Evolutionary conservation across 768 basidiomycete genomes (phyloP), one percentile per base, ranked within the genome.

Genomic region (Tylopilus sp.): DNA sequence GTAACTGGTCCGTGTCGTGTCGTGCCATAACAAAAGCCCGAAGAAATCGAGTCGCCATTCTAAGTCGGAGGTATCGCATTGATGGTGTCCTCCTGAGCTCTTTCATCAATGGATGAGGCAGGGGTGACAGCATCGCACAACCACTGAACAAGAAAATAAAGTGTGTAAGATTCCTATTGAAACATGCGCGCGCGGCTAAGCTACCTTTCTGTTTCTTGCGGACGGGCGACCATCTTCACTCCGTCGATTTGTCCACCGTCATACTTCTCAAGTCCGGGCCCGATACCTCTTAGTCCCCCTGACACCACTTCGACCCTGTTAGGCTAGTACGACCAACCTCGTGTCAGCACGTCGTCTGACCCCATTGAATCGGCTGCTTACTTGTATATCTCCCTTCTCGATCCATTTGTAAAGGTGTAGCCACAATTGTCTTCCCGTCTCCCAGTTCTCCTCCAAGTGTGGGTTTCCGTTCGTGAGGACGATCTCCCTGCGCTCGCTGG

Each of bases 161-260:
- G 50, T 51, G 33, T 31, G 20, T 51, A 57, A 62, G 60, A 61
- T 54, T 49, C 52, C 66, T 67, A 67, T 61, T 23, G 39, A 57
- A 39, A 63, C 28, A 55, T 40, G 30, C 44, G 41, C 53, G 51
- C 49, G 22, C 57, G 47, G 52, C 63, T 48, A 61, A 54, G 58
- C 66, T 66, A 66, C 65, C 65, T 65, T 68, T 69, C 65, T 9
- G 73, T 76, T 44, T 78, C 77, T 58, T 73, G 71, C 8, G 77
- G 78, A 43, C 58, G 69, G 49, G 64, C 69, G 45, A 79, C 68
- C 33, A 80, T 58, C 59, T 79, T 79, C 22, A 70, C 59, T 4
- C 74, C 75, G 41, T 75, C 76, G 17, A 79, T 71, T 53, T 72
- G 60, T 28, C 71, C 69, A 4, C 66, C 63, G 52, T 71, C 63